These are phyloP conservation scores for Termitomyces sp. DNA, from an alignment of 768 basidiomycete species.

Conservation along the genomic window DNA sequence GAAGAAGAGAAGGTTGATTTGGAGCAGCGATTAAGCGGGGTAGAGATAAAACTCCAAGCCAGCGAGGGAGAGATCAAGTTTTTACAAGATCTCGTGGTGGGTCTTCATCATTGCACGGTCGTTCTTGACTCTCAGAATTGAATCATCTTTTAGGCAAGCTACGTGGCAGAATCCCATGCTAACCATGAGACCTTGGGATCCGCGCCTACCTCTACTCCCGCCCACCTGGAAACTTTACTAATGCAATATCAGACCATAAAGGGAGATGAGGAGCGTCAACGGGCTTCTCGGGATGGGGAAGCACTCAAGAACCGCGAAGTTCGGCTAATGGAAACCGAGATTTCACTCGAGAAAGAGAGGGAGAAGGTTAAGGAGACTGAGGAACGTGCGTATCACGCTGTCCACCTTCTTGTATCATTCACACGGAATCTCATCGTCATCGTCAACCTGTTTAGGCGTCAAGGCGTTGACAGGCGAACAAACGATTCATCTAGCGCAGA, in stretches of 20 bases:
- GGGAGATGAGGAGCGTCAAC: neutral
- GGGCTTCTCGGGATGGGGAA: neutral
- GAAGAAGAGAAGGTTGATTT: conserved; percentile 10
- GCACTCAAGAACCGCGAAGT: neutral
- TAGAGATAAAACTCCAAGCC: neutral
- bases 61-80: conserved; percentile 8
- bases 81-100: conserved; percentile 10
- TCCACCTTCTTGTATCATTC: neutral
- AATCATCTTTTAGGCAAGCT: conserved; percentile 7
- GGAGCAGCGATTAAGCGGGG: neutral
- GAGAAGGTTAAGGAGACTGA: conserved; percentile 12
- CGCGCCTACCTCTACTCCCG: neutral
- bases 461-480: conserved; percentile 32
- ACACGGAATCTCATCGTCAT: neutral
- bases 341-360: conserved; percentile 1
- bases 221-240: conserved; percentile 5
- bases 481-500: conserved; percentile 43
- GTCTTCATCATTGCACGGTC: neutral
- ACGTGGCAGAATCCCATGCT: conserved; percentile 8
- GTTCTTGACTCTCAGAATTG: neutral
- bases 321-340: conserved; percentile 1
- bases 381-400: conserved; percentile 10
- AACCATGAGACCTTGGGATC: neutral
- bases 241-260: conserved; percentile 2
- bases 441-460: conserved; percentile 34